Evolutionary conservation across 768 basidiomycete genomes (phyloP).

Genomic region (Candolleomyces aberdarensis): DNA sequence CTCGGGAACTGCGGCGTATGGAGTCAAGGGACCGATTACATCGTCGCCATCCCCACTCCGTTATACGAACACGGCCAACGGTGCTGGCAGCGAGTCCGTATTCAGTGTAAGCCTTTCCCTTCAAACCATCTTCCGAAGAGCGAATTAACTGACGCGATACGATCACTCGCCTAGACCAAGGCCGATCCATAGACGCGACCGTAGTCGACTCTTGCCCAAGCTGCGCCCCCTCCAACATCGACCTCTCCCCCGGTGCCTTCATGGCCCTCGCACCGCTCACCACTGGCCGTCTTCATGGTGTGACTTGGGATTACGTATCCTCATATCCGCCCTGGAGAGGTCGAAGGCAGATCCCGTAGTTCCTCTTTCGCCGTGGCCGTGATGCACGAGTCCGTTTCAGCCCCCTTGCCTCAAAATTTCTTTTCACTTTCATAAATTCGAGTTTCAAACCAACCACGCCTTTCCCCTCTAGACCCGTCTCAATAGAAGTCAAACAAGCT

Average conservation of each 20-base stretch:
- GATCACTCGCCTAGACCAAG: conserved; percentile 17
- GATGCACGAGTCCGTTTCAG: too few relatives aligned
- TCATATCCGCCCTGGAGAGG: not conserved
- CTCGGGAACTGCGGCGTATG: conserved; percentile 21
- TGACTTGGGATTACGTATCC: conserved; percentile 21
- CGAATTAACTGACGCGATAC: not conserved
- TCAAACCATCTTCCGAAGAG: not conserved
- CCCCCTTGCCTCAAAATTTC: too few relatives aligned
- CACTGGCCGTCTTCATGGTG: conserved; percentile 18
- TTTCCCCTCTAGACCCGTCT: too few relatives aligned
- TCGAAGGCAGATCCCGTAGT: too few relatives aligned
- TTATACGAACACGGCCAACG: conserved; percentile 17
- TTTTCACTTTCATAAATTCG: too few relatives aligned
- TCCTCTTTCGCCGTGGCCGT: too few relatives aligned
- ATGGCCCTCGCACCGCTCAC: conserved; percentile 22
- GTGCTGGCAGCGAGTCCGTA: conserved; percentile 21
- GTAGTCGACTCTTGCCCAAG: conserved; percentile 29
- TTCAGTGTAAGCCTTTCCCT: conserved; percentile 16
- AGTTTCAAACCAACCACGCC: too few relatives aligned
- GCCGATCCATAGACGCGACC: conserved; percentile 19
- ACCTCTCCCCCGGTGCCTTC: conserved; percentile 26
- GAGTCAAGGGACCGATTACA: conserved; percentile 17
- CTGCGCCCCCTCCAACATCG: conserved; percentile 22
- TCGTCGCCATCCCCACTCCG: conserved; percentile 21
- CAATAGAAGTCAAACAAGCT: too few relatives aligned